A percentile compares a stretch with the other conserved stretches of the same genome.
These are phyloP conservation scores for Candida nitratophila DNA, from an alignment of 805 yeast genomes.

Conservation along the genomic window DNA sequence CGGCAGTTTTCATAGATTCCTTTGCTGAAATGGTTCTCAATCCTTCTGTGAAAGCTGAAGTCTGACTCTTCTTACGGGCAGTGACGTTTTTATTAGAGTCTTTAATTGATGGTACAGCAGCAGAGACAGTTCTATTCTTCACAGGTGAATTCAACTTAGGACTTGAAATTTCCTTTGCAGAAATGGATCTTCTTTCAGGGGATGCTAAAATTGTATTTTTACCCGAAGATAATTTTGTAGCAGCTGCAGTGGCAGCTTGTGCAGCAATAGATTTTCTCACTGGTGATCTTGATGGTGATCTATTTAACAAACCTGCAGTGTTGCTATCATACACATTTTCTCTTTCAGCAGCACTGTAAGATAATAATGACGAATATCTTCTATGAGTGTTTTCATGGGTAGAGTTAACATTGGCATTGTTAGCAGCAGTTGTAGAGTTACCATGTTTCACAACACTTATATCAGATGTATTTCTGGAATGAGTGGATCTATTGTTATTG, in stretches of 20 bases:
- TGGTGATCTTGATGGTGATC: constrained; percentile 11
- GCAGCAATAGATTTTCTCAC: constrained; percentile 1
- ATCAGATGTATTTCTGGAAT: constrained; percentile 39
- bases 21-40: constrained; percentile 68
- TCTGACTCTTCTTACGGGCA: constrained; percentile 49
- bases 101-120: constrained; percentile 19
- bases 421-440: constrained; percentile 7
- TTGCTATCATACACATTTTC: constrained; percentile 12
- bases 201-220: constrained; percentile 3
- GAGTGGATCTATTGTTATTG: constrained; percentile 12
- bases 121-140: constrained; percentile 36
- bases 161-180: constrained; percentile 36
- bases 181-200: constrained; percentile 42
- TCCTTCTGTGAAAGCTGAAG: constrained; percentile 85
- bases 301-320: neutral
- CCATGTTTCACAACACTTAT: constrained; percentile 23
- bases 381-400: constrained; percentile 29
- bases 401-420: neutral
- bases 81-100: constrained; percentile 36
- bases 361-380: constrained; percentile 55
- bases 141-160: constrained; percentile 12
- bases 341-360: constrained; percentile 25
- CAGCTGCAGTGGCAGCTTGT: constrained; percentile 1
- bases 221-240: neutral
- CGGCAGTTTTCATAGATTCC: constrained; percentile 71